Evolutionary conservation across 345 rosid genomes (phyloP).

Genomic region (Eucalyptus curtisii): DNA sequence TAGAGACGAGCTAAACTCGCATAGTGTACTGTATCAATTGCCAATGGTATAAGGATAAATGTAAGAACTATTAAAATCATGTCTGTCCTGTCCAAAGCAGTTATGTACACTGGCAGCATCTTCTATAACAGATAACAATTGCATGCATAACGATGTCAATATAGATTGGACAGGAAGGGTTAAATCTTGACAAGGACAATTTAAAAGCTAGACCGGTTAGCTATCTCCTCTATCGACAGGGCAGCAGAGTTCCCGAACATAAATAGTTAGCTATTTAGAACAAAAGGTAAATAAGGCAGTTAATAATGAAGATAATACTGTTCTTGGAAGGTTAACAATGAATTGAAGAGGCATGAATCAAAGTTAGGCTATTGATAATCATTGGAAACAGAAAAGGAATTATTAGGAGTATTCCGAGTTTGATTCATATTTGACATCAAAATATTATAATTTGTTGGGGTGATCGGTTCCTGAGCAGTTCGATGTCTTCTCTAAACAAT

Average conservation of each 20-base stretch:
- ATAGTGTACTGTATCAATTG: not conserved
- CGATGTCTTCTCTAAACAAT: too few species aligned
- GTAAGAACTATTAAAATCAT: not conserved
- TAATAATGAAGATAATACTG: not conserved
- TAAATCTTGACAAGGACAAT: not conserved
- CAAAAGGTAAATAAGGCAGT: not conserved
- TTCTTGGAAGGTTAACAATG: not conserved
- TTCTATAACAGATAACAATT: not conserved
- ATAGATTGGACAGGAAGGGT: not conserved
- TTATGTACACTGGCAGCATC: not conserved
- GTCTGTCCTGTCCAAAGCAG: not conserved
- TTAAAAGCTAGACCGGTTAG: not conserved
- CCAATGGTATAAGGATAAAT: not conserved
- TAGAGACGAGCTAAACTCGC: not conserved
- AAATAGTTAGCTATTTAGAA: not conserved
- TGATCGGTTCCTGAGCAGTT: accelerated
- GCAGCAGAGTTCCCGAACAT: not conserved
- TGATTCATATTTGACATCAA: not conserved
- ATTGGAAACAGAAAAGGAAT: not conserved
- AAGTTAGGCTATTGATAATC: not conserved
- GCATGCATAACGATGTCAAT: not conserved
- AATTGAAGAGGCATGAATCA: not conserved
- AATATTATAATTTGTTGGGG: not conserved
- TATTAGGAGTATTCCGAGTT: not conserved
- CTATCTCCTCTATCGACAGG: not conserved